These are phyloP conservation scores for Scopulariopsis brevicaulis DNA, from an alignment of 2,329 filamentous ascomycete species.

Conservation along the genomic window DNA sequence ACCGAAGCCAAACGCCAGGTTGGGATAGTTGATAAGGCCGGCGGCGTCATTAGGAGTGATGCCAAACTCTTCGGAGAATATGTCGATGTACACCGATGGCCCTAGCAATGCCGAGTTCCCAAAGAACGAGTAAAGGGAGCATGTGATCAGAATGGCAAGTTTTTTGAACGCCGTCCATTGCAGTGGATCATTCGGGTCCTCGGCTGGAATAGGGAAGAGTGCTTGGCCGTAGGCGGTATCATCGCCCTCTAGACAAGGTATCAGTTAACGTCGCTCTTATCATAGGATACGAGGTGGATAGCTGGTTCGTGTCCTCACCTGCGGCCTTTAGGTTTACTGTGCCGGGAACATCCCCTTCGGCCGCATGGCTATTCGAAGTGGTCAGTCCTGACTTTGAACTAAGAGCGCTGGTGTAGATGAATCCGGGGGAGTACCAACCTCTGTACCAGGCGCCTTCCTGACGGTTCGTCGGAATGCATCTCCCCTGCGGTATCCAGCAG, in stretches of 20 bases:
- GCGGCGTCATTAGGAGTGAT: constrained; percentile 39
- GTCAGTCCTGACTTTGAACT: not conserved
- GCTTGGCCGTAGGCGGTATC: constrained; percentile 49
- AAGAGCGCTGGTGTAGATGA: not conserved
- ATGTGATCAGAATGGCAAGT: constrained; percentile 37
- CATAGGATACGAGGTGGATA: too few relatives aligned
- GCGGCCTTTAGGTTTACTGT: constrained; percentile 37
- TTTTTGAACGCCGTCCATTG: constrained; percentile 47
- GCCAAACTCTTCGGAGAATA: constrained; percentile 38
- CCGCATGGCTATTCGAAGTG: constrained; percentile 31
- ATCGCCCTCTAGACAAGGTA: constrained; percentile 33
- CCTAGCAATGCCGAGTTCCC: constrained; percentile 31
- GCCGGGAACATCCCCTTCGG: constrained; percentile 42
- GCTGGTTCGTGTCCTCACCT: constrained; percentile 10
- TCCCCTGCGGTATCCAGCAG: not conserved
- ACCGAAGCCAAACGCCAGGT: constrained; percentile 48
- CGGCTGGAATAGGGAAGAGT: constrained; percentile 46
- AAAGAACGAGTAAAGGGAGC: constrained; percentile 14
- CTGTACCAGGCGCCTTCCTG: not conserved
- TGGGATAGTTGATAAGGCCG: constrained; percentile 46
- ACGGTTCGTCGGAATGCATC: not conserved
- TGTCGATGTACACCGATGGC: constrained; percentile 44
- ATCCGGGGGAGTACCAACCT: not conserved
- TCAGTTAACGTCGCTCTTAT: not conserved
- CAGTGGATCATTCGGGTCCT: constrained; percentile 50